Evolutionary conservation across 2,329 filamentous ascomycete species (phyloP).

Genomic region (Arthrobotrys entomopaga): DNA sequence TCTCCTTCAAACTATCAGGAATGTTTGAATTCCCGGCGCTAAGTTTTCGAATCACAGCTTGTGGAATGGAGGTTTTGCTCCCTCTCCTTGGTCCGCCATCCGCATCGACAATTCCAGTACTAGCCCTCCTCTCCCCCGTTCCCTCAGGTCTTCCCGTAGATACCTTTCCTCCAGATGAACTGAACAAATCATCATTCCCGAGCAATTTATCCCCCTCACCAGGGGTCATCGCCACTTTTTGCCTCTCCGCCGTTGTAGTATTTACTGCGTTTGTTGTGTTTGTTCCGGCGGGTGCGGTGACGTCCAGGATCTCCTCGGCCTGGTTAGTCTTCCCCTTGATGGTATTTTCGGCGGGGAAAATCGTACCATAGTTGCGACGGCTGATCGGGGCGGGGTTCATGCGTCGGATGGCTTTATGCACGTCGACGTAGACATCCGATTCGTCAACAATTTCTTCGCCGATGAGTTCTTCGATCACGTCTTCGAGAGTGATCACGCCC

Average conservation of each 20-base stretch:
- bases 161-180: conserved; percentile 10
- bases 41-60: conserved; percentile 57
- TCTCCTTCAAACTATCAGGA: conserved; percentile 70
- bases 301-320: conserved; percentile 59
- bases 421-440: conserved; percentile 96
- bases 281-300: conserved; percentile 63
- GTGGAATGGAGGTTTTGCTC: conserved; percentile 53
- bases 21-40: conserved; percentile 23
- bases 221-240: conserved; percentile 20
- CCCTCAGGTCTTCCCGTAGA: conserved; percentile 10
- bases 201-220: conserved; percentile 44
- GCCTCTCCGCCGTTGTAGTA: conserved; percentile 61
- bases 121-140: conserved; percentile 28
- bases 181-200: neutral
- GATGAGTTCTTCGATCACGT: conserved; percentile 98
- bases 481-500: conserved; percentile 93
- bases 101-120: conserved; percentile 64
- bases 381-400: conserved; percentile 74
- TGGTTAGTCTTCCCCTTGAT: conserved; percentile 61
- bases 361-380: conserved; percentile 58
- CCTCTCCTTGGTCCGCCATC: conserved; percentile 59
- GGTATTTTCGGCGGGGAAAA: conserved; percentile 56
- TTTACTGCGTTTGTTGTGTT: neutral
- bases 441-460: conserved; percentile 99
- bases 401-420: conserved; percentile 95